These are phyloP conservation scores for Paraglomus brasilianum DNA, from an alignment of 192 early-diverging fungal species.

Conservation along the genomic window DNA sequence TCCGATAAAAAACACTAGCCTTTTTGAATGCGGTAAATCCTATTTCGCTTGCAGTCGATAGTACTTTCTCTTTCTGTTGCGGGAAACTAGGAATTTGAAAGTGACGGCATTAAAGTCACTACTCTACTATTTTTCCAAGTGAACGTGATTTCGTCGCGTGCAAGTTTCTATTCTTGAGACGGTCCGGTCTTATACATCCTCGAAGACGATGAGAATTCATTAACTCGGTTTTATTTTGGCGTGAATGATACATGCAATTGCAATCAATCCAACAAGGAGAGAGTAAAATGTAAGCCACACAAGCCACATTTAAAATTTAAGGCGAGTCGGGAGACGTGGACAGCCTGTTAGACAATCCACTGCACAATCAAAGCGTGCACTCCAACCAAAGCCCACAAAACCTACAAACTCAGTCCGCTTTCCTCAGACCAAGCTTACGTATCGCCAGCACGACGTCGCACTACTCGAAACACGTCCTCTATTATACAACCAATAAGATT, in stretches of 20 bases:
- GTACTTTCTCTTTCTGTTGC: constrained; percentile 49
- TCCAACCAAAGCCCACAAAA: neutral
- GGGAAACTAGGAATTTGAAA: constrained; percentile 30
- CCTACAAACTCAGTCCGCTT: constrained; percentile 8
- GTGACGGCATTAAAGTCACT: constrained; percentile 6
- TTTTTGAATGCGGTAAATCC: constrained; percentile 61
- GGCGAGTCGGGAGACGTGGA: neutral
- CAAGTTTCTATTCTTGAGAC: neutral
- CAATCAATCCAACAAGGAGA: neutral
- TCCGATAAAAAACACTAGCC: too few relatives aligned
- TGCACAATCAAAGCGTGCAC: neutral
- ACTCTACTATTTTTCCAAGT: neutral
- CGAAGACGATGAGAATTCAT: constrained; percentile 57
- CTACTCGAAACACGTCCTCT: neutral
- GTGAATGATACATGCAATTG: constrained; percentile 44
- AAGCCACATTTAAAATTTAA: constrained; percentile 28
- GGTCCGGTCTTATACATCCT: constrained; percentile 32
- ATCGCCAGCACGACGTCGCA: constrained; percentile 34
- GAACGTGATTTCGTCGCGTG: constrained; percentile 13
- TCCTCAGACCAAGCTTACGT: constrained; percentile 29
- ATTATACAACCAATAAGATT: too few relatives aligned
- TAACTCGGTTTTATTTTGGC: constrained; percentile 58
- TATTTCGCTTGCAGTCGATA: constrained; percentile 53
- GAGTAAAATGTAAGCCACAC: neutral
- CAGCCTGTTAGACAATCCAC: neutral